A percentile compares a stretch with the other conserved stretches of the same genome.
phyloP scores from a whole-genome alignment of 345 rosid genomes.

The Sonneratia alba region DNA sequence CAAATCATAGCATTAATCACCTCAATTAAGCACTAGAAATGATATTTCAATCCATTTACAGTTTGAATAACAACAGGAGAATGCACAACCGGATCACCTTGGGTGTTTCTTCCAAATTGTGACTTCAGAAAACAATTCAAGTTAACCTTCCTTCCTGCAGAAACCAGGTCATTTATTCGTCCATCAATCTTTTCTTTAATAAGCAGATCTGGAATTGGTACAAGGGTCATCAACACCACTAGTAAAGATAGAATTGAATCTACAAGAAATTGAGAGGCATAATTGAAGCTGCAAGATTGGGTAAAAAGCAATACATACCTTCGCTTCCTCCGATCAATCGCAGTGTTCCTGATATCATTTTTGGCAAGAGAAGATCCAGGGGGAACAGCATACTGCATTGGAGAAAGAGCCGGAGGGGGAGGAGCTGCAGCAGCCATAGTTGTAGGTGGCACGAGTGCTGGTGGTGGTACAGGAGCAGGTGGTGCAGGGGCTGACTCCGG shows the following conservation, averaged over 20 bases:
- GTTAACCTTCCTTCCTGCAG: neutral
- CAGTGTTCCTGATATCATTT: conserved; percentile 59
- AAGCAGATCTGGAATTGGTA: neutral
- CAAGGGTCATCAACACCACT: neutral
- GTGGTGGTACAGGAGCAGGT: conserved; percentile 24
- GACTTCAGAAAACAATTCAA: neutral
- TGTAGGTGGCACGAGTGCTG: conserved; percentile 33
- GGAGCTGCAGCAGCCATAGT: conserved; percentile 38
- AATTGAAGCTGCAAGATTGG: neutral
- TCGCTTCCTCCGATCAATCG: conserved; percentile 75
- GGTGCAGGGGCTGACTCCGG: conserved; percentile 68
- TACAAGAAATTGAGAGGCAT: neutral
- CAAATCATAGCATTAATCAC: neutral
- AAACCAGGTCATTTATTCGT: neutral
- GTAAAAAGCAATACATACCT: conserved; percentile 30
- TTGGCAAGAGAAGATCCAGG: conserved; percentile 45
- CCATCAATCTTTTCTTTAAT: neutral
- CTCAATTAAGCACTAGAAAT: neutral
- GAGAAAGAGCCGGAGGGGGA: conserved; percentile 60
- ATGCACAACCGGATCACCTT: neutral
- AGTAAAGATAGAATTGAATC: neutral
- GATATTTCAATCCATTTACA: neutral
- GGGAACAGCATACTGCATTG: conserved; percentile 70
- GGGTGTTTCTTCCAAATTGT: neutral
- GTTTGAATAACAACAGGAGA: neutral